Percentiles rank a stretch among this genome's conserved stretches.
Conservation (phyloP, 1,284 basidiomycete species). For the Apiotrichum siamense region DNA sequence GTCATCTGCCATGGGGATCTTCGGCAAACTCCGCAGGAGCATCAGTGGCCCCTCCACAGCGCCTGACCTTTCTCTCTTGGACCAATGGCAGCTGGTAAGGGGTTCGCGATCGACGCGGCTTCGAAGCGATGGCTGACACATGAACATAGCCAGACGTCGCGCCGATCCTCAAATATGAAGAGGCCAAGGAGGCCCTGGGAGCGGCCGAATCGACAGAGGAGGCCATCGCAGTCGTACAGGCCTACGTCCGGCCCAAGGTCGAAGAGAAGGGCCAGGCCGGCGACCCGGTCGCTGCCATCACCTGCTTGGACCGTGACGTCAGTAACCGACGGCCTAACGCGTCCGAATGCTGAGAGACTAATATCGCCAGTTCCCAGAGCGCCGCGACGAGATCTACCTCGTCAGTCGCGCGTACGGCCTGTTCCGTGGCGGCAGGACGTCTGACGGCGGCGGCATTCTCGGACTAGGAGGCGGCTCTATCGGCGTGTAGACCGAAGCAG, state of each 20-base stretch:
- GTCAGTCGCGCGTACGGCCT: neutral
- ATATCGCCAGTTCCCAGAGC: neutral
- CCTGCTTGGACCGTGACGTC: neutral
- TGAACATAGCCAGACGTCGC: neutral
- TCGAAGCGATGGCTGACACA: too few species aligned
- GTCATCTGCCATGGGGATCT: too few species aligned
- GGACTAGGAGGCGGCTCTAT: too few species aligned
- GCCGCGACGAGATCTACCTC: neutral
- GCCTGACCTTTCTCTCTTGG: too few species aligned
- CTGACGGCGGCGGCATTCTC: neutral
- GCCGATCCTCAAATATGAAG: neutral
- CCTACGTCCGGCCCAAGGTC: neutral
- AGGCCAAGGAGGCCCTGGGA: neutral
- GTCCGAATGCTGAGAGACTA: neutral
- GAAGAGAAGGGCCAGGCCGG: neutral
- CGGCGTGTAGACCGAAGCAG: too few species aligned
- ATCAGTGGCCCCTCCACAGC: too few species aligned
- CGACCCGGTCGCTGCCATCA: neutral
- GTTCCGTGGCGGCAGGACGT: neutral
- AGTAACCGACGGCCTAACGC: neutral
- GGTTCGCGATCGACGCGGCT: too few species aligned
- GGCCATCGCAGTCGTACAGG: neutral
- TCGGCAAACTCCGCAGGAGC: too few species aligned
- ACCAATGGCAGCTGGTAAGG: too few species aligned
- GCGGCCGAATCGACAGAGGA: neutral